Evolutionary conservation across 2,329 filamentous ascomycete genomes (phyloP), one percentile per base, ranked within the genome.

Genomic region (Botrytis porri): DNA sequence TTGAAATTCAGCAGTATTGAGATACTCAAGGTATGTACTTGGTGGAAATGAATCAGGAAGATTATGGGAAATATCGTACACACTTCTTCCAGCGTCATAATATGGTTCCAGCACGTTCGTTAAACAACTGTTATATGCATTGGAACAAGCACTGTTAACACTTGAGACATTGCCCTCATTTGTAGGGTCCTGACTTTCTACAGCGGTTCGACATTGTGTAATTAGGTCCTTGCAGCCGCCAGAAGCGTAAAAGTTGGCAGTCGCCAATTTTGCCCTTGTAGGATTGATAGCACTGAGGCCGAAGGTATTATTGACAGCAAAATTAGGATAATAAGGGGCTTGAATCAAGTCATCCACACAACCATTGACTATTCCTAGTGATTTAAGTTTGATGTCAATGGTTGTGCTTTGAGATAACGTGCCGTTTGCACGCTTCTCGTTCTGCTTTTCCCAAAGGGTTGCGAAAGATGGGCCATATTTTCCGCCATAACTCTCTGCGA

Each of bases 341-440:
- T 93, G 90, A 1, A 89, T 84, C 43, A 89, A 80, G 76, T 87
- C 85, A 78, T 94, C 92, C 51, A 94, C 83, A 75, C 90, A 88
- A 20, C 91, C 92, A 80, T 94, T 93, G 73, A 93, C 84, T 73
- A 94, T 91, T 35, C 91, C 91, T 0, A 94, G 81, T 0, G 90
- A 88, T 22, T 83, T 83, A 14, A 94, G 83, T 71, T 87, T 86
- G 66, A 92, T 87, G 43, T 88, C 85, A 18, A 91, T 81, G 2
- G 88, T 89, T 51, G 82, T 83, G 74, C 86, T 86, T 29, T 79
- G 81, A 14, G 85, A 80, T 1, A 88, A 73, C 2, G 84, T 80
- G 4, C 88, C 87, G 71, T 84, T 86, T n/a, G 80, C 78, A 22
- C 87, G 86, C 70, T 83, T 84, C 29, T 83, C 80, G 76, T 93